phyloP scores from a whole-genome alignment of 2,329 filamentous ascomycete species.

The Mycosphaerella sp. region DNA sequence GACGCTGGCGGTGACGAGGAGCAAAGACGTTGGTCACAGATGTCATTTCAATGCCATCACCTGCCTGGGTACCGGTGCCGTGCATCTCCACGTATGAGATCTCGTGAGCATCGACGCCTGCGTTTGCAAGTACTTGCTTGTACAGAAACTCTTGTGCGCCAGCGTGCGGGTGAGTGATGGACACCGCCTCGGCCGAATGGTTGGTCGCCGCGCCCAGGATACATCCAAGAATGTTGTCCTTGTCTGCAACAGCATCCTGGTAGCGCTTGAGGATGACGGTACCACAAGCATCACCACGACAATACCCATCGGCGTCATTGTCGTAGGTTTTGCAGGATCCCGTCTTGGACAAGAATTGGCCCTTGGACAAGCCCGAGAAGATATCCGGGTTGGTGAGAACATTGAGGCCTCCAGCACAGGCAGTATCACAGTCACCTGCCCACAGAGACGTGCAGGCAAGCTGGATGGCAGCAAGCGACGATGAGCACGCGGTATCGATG shows the following conservation, averaged over 20 bases:
- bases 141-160: constrained; percentile 68
- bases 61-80: constrained; percentile 79
- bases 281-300: constrained; percentile 68
- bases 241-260: constrained; percentile 68
- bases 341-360: constrained; percentile 70
- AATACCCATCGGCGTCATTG: constrained; percentile 74
- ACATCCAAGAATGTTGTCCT: constrained; percentile 65
- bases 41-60: constrained; percentile 74
- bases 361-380: constrained; percentile 67
- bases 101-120: constrained; percentile 67
- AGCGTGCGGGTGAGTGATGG: constrained; percentile 76
- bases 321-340: constrained; percentile 77
- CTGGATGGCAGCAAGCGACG: constrained; percentile 64
- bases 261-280: constrained; percentile 72
- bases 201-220: constrained; percentile 72
- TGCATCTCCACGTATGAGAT: constrained; percentile 86
- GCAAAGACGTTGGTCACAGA: constrained; percentile 63
- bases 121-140: constrained; percentile 61
- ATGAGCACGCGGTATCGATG: constrained; percentile 73
- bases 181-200: constrained; percentile 72
- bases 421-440: constrained; percentile 72
- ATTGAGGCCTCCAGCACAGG: constrained; percentile 70
- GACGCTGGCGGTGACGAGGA: constrained; percentile 45
- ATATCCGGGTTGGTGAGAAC: constrained; percentile 76
- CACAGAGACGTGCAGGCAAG: constrained; percentile 66